A percentile compares a stretch with the other conserved stretches of the same genome.
Conservation (phyloP, 306 rosid species). For the Medicago truncatula region MtrunA17r5.0-ANR NC_053044.1:34494501-34495000, state of each 20-base stretch:
- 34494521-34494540: constrained; percentile 37
- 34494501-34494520: constrained; percentile 24
- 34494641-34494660: constrained; percentile 6
- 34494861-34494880: constrained; percentile 42
- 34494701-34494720: constrained; percentile 39
- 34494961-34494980: too few species aligned
- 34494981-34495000: neutral
- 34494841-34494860: constrained; percentile 32
- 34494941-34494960: too few species aligned
- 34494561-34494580: constrained; percentile 41
- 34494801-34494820: constrained; percentile 39
- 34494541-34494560: neutral
- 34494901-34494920: constrained; percentile 42
- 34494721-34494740: constrained; percentile 25
- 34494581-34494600: constrained; percentile 48
- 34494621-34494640: constrained; percentile 42
- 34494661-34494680: constrained; percentile 6
- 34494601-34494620: constrained; percentile 41
- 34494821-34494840: constrained; percentile 40
- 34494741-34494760: constrained; percentile 33
- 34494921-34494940: too few species aligned
- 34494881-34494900: constrained; percentile 46
- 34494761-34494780: constrained; percentile 30
- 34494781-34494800: constrained; percentile 38
- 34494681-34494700: constrained; percentile 41